Evolutionary conservation across 805 yeast genomes (phyloP).

Genomic region (Nakazawaea sp.): DNA sequence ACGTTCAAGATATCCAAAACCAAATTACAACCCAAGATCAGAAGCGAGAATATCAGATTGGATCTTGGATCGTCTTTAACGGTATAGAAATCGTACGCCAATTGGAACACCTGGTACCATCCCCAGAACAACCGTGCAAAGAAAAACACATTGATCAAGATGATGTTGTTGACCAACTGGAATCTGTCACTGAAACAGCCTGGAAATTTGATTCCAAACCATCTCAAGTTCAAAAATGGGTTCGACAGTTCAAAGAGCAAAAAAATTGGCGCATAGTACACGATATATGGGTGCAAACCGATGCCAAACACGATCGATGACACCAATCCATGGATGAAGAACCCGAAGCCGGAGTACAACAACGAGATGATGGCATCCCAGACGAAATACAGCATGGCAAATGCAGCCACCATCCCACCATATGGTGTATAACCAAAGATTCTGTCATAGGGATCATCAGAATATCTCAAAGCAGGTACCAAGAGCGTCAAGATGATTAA

Average conservation of each 20-base stretch:
- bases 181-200: slow-evolving; percentile 19
- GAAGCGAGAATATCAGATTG: slow-evolving; percentile 17
- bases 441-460: slow-evolving; percentile 20
- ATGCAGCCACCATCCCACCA: slow-evolving; percentile 19
- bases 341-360: slow-evolving; percentile 25
- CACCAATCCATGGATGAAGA: slow-evolving; percentile 27
- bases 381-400: slow-evolving; percentile 28
- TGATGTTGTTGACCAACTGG: slow-evolving; percentile 25
- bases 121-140: slow-evolving; percentile 30
- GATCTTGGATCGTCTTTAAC: slow-evolving; percentile 22
- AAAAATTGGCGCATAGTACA: slow-evolving; percentile 27
- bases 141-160: slow-evolving; percentile 26
- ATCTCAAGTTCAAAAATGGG: slow-evolving; percentile 28
- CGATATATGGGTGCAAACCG: slow-evolving; percentile 20
- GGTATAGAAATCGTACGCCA: slow-evolving; percentile 21
- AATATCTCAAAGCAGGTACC: slow-evolving; percentile 23
- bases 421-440: slow-evolving; percentile 28
- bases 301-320: slow-evolving; percentile 24
- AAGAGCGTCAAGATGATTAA: slow-evolving; percentile 21
- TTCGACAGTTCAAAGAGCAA: slow-evolving; percentile 29
- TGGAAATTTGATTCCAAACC: slow-evolving; percentile 28
- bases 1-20: slow-evolving; percentile 27
- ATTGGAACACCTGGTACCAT: slow-evolving; percentile 25
- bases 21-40: slow-evolving; percentile 24
- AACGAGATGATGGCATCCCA: slow-evolving; percentile 28